Conservation (phyloP, 345 rosid genomes). For the Brassica rapa region DNA sequence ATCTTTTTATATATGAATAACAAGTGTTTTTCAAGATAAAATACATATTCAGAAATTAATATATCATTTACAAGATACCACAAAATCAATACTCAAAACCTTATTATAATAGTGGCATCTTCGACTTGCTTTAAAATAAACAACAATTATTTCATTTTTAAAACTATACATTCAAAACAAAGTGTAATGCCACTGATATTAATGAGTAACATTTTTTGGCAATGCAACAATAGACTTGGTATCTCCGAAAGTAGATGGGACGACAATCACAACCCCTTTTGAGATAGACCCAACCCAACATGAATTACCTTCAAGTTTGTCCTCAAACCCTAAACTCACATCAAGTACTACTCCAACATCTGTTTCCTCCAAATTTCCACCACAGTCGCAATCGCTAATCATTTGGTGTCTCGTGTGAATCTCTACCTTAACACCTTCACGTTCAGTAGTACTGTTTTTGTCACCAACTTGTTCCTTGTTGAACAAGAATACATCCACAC, state of each 20-base stretch:
- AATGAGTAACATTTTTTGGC: constrained; percentile 9
- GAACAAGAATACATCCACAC: constrained; percentile 40
- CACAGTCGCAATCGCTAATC: background rate
- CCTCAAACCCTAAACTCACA: constrained; percentile 41
- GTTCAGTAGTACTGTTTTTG: background rate
- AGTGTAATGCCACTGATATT: background rate
- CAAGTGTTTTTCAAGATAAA: background rate
- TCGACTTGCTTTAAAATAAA: background rate
- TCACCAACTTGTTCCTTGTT: constrained; percentile 43
- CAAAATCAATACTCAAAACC: background rate
- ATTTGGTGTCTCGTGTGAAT: constrained; percentile 33
- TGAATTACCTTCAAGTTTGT: constrained; percentile 43
- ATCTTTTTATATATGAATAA: background rate
- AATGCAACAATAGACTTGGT: constrained; percentile 30
- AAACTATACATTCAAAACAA: background rate
- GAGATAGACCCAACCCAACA: constrained; percentile 53
- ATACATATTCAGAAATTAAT: too few species aligned
- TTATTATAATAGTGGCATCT: background rate
- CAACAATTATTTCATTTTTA: background rate
- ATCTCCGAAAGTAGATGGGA: constrained; percentile 38
- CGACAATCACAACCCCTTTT: constrained; percentile 49
- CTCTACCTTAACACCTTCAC: constrained; percentile 40
- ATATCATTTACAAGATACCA: background rate
- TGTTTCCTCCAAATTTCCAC: constrained; percentile 43
- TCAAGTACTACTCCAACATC: constrained; percentile 21